These are phyloP conservation scores for Seiridium unicorne DNA, from an alignment of 2,329 filamentous ascomycete species.

Conservation along the genomic window DNA sequence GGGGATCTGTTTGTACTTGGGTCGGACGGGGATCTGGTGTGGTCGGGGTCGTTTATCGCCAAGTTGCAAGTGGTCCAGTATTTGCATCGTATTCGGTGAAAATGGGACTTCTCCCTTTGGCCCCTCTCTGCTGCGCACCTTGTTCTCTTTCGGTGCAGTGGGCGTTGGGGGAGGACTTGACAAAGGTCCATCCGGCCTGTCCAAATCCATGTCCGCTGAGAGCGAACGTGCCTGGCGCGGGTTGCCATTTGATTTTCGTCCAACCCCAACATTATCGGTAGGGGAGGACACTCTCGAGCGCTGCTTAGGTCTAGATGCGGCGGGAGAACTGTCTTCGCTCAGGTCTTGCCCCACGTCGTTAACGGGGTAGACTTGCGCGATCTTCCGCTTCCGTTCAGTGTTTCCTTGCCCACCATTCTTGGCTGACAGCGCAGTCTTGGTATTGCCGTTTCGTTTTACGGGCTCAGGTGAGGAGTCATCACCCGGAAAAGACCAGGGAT, in stretches of 20 bases:
- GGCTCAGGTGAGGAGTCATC: constrained; percentile 1
- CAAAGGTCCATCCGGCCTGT: constrained; percentile 16
- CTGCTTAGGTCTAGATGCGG: constrained; percentile 14
- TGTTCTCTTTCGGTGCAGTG: constrained; percentile 14
- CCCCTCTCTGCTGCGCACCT: not conserved
- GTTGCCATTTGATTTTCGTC: constrained; percentile 8
- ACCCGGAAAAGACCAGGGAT: not conserved
- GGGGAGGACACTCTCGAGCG: constrained; percentile 20
- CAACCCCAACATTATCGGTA: constrained; percentile 6
- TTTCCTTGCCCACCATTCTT: not conserved
- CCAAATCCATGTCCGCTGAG: constrained; percentile 21
- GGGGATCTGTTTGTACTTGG: constrained; percentile 18
- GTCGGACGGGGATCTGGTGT: constrained; percentile 26
- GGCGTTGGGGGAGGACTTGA: constrained; percentile 30
- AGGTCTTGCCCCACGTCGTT: constrained; percentile 18
- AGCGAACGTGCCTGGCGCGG: constrained; percentile 12
- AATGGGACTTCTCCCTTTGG: constrained; percentile 9
- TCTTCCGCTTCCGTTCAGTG: constrained; percentile 27
- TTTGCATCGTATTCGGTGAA: constrained; percentile 13
- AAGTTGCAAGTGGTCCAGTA: constrained; percentile 9
- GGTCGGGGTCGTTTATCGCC: constrained; percentile 10
- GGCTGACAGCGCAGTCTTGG: constrained; percentile 15
- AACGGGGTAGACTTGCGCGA: constrained; percentile 24
- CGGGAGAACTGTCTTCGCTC: constrained; percentile 12
- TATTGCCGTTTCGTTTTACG: constrained; percentile 10